Percentiles rank a stretch among this genome's conserved stretches.
Conservation (phyloP, 257 asterid genomes). For the Ballota nigra region DNA sequence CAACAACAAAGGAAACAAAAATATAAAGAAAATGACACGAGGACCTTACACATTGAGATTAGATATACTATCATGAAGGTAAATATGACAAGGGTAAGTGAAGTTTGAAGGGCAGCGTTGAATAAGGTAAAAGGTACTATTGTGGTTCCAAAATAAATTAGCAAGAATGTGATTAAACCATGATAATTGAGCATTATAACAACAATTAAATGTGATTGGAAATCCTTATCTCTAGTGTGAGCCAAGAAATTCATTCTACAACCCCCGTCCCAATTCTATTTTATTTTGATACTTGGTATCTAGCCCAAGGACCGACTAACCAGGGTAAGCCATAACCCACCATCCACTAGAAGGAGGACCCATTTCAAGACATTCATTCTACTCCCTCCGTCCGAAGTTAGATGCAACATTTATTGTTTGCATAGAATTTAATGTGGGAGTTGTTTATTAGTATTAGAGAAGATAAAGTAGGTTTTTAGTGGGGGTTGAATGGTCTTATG, state of each 20-base stretch:
- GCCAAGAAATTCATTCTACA: not conserved
- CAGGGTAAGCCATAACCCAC: no score
- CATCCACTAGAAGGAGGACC: no score
- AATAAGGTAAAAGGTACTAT: not conserved
- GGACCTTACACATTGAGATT: not conserved
- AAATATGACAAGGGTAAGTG: not conserved
- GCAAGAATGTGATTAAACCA: not conserved
- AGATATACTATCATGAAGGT: not conserved
- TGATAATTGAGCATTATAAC: not conserved
- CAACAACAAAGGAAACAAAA: not conserved
- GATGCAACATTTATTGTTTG: no score
- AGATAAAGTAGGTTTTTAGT: no score
- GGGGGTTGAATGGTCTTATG: no score
- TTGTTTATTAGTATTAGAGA: no score
- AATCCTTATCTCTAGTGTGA: not conserved
- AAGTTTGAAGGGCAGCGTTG: slow-evolving; percentile 3
- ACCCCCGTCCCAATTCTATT: no score
- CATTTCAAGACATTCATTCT: no score
- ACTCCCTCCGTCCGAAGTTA: no score
- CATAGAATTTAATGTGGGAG: no score
- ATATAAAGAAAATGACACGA: slow-evolving; percentile 6
- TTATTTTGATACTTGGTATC: no score
- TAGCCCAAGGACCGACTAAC: no score
- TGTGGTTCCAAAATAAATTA: not conserved
- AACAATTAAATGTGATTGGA: not conserved